phyloP scores from a whole-genome alignment of 176 grass and related monocot species.

The Chrysopogon serrulatus region DNA sequence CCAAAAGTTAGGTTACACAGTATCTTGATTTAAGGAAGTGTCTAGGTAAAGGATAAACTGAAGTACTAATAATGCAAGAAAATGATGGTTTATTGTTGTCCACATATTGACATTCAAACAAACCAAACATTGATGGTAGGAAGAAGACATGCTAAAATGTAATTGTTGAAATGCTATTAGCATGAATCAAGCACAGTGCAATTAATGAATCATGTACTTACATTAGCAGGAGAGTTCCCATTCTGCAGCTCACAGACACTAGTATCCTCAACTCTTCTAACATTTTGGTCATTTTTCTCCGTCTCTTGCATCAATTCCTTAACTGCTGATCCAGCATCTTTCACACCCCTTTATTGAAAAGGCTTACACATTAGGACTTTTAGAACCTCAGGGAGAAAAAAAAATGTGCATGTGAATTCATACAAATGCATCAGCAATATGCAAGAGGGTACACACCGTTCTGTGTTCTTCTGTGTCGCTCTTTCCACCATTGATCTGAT shows the following conservation, averaged over 20 bases:
- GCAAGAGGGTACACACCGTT: constrained; percentile 41
- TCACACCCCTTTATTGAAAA: constrained; percentile 44
- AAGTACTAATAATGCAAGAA: background rate
- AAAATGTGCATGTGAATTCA: background rate
- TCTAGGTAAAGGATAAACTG: background rate
- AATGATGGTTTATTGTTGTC: background rate
- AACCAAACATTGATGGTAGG: background rate
- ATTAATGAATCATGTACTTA: constrained; percentile 26
- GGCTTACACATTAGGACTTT: constrained; percentile 16
- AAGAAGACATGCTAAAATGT: background rate
- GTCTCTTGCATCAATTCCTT: constrained; percentile 39
- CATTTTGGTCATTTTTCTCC: constrained; percentile 38
- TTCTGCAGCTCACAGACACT: constrained; percentile 42
- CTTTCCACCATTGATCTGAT: constrained; percentile 67
- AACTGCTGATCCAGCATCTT: constrained; percentile 42
- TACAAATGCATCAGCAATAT: background rate
- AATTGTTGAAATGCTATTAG: background rate
- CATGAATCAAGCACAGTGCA: background rate
- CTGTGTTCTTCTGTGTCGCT: constrained; percentile 46
- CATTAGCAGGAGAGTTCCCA: constrained; percentile 48
- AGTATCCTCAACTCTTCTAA: constrained; percentile 36
- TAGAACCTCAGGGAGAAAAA: background rate
- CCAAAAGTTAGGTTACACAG: background rate
- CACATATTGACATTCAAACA: background rate
- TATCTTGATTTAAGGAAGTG: background rate